Evolutionary conservation across 2,329 filamentous ascomycete species (phyloP).

Genomic region (Diaporthe sp.): DNA sequence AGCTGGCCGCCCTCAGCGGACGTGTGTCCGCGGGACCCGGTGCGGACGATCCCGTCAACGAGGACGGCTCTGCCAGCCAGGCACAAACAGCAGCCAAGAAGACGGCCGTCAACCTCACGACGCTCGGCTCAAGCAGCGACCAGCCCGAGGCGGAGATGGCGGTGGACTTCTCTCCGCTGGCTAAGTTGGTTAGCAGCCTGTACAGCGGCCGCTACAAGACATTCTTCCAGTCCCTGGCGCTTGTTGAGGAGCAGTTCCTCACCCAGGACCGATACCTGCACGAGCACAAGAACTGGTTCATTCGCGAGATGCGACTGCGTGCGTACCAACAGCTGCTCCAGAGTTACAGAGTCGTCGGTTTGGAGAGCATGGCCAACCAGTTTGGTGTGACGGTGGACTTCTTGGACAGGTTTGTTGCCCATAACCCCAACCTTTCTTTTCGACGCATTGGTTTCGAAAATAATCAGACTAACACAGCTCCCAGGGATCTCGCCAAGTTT

Average conservation of each 20-base stretch:
- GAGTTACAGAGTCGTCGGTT: conserved; percentile 96
- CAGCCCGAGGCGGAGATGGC: conserved; percentile 83
- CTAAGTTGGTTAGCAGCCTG: conserved; percentile 88
- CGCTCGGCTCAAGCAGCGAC: conserved; percentile 77
- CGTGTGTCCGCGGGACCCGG: conserved; percentile 85
- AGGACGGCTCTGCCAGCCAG: conserved; percentile 67
- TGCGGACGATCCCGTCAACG: conserved; percentile 82
- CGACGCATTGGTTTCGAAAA: background rate
- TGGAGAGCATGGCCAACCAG: conserved; percentile 96
- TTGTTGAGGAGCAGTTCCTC: conserved; percentile 94
- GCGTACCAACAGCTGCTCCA: conserved; percentile 97
- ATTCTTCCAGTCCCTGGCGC: conserved; percentile 91
- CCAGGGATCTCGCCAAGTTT: conserved; percentile 93
- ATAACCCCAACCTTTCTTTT: background rate
- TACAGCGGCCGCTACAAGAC: conserved; percentile 95
- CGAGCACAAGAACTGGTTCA: conserved; percentile 97
- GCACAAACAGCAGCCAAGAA: conserved; percentile 64
- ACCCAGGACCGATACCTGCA: conserved; percentile 94
- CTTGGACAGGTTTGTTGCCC: conserved; percentile 81
- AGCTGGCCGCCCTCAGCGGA: conserved; percentile 84
- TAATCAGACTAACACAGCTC: conserved; percentile 16
- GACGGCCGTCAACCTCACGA: conserved; percentile 90
- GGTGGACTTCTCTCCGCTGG: conserved; percentile 90
- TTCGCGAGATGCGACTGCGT: conserved; percentile 96
- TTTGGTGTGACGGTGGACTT: conserved; percentile 98